Conservation (phyloP, 2,329 filamentous ascomycete genomes). For the Diaporthe australafricana region DNA sequence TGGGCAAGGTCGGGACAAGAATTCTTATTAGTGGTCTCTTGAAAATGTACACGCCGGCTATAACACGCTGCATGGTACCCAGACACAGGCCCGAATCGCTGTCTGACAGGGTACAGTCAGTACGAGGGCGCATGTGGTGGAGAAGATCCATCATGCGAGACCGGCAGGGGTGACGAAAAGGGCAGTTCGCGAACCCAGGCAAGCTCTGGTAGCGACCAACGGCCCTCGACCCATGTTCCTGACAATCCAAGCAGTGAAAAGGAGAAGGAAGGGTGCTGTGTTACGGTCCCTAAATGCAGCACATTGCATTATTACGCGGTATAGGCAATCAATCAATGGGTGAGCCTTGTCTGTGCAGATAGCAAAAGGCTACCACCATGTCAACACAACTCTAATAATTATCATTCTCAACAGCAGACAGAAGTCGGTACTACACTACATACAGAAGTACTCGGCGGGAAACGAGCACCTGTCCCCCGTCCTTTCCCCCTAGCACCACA, state of each 20-base stretch:
- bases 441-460: not conserved
- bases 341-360: not conserved
- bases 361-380: not conserved
- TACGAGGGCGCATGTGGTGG: not conserved
- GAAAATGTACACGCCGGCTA: no score
- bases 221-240: not conserved
- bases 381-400: not conserved
- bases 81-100: no score
- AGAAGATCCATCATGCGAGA: slow-evolving; percentile 13
- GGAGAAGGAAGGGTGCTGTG: not conserved
- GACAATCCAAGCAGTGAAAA: not conserved
- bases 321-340: not conserved
- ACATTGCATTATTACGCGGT: not conserved
- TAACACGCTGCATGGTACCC: no score
- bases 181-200: slow-evolving; percentile 10
- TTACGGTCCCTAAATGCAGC: not conserved
- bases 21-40: no score
- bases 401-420: not conserved
- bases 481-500: slow-evolving; percentile 9
- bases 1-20: not conserved
- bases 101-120: no score
- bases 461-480: not conserved
- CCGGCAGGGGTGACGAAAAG: slow-evolving; percentile 21
- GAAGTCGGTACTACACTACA: no score
- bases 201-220: not conserved